Evolutionary conservation across 352 stramenopile genomes (phyloP).

Genomic region (Globisporangium emineosum): DNA sequence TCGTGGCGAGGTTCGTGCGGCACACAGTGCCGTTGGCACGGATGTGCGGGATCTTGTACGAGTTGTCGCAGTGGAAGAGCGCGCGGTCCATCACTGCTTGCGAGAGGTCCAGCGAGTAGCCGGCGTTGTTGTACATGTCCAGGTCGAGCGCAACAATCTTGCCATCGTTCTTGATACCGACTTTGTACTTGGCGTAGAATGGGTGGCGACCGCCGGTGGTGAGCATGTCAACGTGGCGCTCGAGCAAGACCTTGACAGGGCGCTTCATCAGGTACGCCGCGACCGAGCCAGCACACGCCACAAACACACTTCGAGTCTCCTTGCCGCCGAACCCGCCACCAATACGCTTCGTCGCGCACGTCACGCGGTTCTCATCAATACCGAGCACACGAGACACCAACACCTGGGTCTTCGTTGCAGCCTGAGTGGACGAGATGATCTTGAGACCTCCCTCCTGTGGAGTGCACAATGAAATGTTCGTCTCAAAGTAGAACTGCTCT

Average conservation of each 20-base stretch:
- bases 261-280: conserved; percentile 85
- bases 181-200: conserved; percentile 94
- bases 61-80: conserved; percentile 95
- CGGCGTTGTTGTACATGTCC: conserved; percentile 94
- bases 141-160: conserved; percentile 90
- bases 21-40: conserved; percentile 87
- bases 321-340: conserved; percentile 97
- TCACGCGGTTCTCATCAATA: conserved; percentile 88
- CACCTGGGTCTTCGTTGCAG: conserved; percentile 91
- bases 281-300: conserved; percentile 89
- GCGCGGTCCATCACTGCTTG: conserved; percentile 93
- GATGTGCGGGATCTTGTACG: conserved; percentile 93
- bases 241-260: conserved; percentile 89
- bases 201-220: conserved; percentile 91
- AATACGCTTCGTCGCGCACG: conserved; percentile 92
- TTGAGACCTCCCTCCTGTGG: conserved; percentile 90
- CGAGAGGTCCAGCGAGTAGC: conserved; percentile 94
- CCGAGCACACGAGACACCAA: conserved; percentile 89
- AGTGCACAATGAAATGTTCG: conserved; percentile 77
- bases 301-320: conserved; percentile 91
- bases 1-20: conserved; percentile 93
- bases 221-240: conserved; percentile 95
- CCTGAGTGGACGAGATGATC: conserved; percentile 94
- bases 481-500: conserved; percentile 97
- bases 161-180: conserved; percentile 78